phyloP scores from a whole-genome alignment of 2,329 filamentous ascomycete genomes.

The Colletotrichum lindemuthianum region DNA sequence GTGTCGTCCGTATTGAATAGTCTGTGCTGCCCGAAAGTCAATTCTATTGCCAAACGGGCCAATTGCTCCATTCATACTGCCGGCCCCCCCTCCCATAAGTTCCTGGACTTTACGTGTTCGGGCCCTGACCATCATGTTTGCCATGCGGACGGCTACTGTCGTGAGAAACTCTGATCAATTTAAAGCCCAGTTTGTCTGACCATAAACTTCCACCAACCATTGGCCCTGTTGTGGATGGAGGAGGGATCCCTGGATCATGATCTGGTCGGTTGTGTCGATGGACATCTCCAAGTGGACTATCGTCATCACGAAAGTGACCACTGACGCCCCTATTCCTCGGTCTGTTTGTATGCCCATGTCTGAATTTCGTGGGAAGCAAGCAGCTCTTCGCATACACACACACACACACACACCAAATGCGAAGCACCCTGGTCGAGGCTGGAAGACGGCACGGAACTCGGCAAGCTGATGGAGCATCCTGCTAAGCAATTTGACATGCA shows the following conservation, averaged over 20 bases:
- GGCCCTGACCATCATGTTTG: neutral
- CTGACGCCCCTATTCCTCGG: neutral
- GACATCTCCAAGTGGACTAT: constrained; percentile 9
- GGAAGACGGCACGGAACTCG: constrained; percentile 32
- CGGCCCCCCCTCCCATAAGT: constrained; percentile 18
- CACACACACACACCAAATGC: no score
- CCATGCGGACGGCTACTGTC: neutral
- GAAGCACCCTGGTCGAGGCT: neutral
- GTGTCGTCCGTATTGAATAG: constrained; percentile 1
- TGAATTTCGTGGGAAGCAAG: neutral
- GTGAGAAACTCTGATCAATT: constrained; percentile 24
- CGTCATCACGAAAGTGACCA: neutral
- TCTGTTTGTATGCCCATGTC: neutral
- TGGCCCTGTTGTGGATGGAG: constrained; percentile 1
- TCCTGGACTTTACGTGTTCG: constrained; percentile 20
- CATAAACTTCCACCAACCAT: constrained; percentile 33
- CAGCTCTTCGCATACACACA: no score
- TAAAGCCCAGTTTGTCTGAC: constrained; percentile 22
- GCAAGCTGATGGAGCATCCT: constrained; percentile 7
- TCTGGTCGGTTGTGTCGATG: neutral
- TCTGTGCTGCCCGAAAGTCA: constrained; percentile 11
- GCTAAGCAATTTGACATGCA: neutral
- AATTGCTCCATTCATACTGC: neutral
- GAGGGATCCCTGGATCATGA: constrained; percentile 12
- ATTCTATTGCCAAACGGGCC: constrained; percentile 6